Percentiles rank a stretch among this genome's conserved stretches.
Conservation (phyloP, 2,329 filamentous ascomycete species). For the Dactylonectria estremocensis region DNA sequence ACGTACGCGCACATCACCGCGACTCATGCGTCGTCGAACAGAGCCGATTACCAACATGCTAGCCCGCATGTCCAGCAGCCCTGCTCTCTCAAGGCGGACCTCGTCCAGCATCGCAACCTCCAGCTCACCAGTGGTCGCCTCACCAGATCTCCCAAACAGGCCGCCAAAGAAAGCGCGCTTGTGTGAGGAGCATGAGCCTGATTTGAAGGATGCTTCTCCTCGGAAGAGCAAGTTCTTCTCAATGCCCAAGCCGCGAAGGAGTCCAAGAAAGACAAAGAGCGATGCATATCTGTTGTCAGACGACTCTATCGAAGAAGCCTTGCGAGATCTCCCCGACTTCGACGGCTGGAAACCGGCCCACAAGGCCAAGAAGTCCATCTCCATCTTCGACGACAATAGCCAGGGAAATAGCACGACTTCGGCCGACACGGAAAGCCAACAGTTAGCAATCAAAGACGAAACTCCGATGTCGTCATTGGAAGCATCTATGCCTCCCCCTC, state of each 20-base stretch:
- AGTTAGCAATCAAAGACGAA: conserved; percentile 40
- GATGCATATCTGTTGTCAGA: conserved; percentile 68
- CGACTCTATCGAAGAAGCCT: conserved; percentile 70
- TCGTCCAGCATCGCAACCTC: conserved; percentile 33
- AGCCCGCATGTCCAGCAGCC: conserved; percentile 42
- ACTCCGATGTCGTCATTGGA: conserved; percentile 44
- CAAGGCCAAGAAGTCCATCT: conserved; percentile 56
- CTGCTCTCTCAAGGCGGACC: conserved; percentile 36
- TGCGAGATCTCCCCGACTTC: conserved; percentile 66
- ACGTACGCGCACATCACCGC: conserved; percentile 54
- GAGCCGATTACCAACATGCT: conserved; percentile 67
- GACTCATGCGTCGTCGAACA: conserved; percentile 64
- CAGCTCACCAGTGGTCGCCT: conserved; percentile 24
- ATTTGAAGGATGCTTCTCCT: conserved; percentile 51
- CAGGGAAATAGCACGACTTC: conserved; percentile 42
- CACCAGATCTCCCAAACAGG: conserved; percentile 49
- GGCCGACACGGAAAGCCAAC: conserved; percentile 41
- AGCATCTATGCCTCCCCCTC: conserved; percentile 50
- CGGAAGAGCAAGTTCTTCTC: conserved; percentile 71
- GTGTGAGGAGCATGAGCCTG: conserved; percentile 64
- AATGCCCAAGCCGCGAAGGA: conserved; percentile 45
- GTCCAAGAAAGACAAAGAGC: conserved; percentile 50
- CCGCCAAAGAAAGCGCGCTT: conserved; percentile 72
- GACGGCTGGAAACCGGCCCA: conserved; percentile 61
- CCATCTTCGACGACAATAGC: conserved; percentile 63